Base-by-base conservation (phyloP, 306 rosid genomes). In the Prinsepia uniflora region DNA sequence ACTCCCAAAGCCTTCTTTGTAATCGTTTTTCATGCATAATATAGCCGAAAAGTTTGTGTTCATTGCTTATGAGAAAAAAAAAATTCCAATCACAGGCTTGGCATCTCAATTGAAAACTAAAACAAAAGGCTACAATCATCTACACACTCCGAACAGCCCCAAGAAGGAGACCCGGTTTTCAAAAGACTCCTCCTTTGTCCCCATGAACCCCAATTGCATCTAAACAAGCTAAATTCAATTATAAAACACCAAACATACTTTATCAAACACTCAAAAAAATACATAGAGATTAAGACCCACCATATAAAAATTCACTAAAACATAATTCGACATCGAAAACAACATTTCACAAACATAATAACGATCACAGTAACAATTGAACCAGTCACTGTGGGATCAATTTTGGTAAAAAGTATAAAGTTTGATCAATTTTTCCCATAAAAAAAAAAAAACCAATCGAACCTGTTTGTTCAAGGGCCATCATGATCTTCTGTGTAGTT, bases 391-490 rank as follows among this genome's bases (percentile, higher is more conserved):
- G 44, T 46, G 65, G 45, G 60, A 72, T 71, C 57, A 78, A 74
- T 53, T 41, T 20, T 30, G 1, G 8, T 19, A 20, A 17, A 71
- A 60, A 67, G 40, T 5, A 46, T n/a, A 46, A 48, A 18, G 10
- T 7, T 41, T 13, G 42, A 61, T 5, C 44, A 40, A 70, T 20
- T 8, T 63, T 59, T 22, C 2, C 39, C 17, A 20, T 0, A 6
- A 14, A 14, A 22, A n/a, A 41, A 60, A 41, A 4, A 10, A 69
- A 24, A 24, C 30, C 42, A 58, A 36, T 11, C 68, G 62, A 65
- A 92, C 97, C 97, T 78, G 85, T 76, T 52, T 79, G 85, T 83
- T 92, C 93, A 92, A 84, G 93, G 86, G 93, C 90, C 97, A 82
- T 92, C 90, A 81, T 85, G 96, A 82, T 89, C 91, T 73, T 76